Conservation (phyloP, 257 asterid species). For the Solanum paucissectum region DNA sequence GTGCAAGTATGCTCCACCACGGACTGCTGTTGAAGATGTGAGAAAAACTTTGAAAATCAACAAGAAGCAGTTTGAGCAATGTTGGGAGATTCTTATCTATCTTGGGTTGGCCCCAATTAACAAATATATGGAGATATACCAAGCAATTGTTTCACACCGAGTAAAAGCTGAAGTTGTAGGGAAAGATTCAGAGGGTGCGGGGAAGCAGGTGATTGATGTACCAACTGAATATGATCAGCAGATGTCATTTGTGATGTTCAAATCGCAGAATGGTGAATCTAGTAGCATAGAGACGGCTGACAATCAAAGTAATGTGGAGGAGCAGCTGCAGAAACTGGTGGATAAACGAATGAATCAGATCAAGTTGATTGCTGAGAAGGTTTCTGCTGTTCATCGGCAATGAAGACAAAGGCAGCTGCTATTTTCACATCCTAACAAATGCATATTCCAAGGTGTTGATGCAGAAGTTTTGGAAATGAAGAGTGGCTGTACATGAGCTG, state of each 20-base stretch:
- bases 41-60: conserved; percentile 68
- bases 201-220: conserved; percentile 60
- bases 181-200: conserved; percentile 51
- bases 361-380: conserved; percentile 50
- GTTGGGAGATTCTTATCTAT: conserved; percentile 93
- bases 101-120: conserved; percentile 42
- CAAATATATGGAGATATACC: conserved; percentile 46
- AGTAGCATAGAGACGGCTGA: conserved; percentile 36
- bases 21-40: conserved; percentile 39
- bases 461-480: background rate
- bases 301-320: conserved; percentile 39
- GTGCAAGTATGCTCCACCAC: conserved; percentile 38
- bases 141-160: conserved; percentile 33
- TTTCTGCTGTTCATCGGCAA: conserved; percentile 1
- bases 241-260: conserved; percentile 74
- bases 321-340: conserved; percentile 52
- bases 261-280: conserved; percentile 33
- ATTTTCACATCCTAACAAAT: background rate
- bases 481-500: background rate
- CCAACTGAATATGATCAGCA: conserved; percentile 60
- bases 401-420: background rate
- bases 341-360: conserved; percentile 71
- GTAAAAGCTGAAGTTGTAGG: conserved; percentile 72
- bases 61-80: conserved; percentile 70
- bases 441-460: background rate